A percentile compares a stretch with the other conserved stretches of the same genome.
Conservation (phyloP, 176 grass and related monocot species). For the Secale cereale region DNA sequence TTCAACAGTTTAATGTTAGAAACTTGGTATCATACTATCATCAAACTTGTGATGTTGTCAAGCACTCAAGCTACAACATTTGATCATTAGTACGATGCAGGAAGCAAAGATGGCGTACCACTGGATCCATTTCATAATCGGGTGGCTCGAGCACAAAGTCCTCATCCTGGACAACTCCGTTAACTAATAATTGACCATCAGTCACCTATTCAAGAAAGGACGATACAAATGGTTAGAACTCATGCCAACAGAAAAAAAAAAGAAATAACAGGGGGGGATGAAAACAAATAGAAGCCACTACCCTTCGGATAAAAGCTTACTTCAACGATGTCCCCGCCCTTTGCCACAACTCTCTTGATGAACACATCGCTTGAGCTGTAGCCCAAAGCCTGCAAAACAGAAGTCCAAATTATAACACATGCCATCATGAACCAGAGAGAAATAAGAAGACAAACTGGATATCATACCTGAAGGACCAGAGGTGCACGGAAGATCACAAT, state of each 20-base stretch:
- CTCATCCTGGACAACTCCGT: constrained; percentile 71
- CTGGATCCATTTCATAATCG: constrained; percentile 62
- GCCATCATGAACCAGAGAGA: neutral
- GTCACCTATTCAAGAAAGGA: constrained; percentile 42
- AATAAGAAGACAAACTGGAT: neutral
- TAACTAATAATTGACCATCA: constrained; percentile 85
- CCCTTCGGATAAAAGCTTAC: constrained; percentile 69
- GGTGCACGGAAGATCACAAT: constrained; percentile 89
- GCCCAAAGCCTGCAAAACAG: constrained; percentile 50
- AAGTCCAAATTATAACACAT: neutral
- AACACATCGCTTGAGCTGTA: constrained; percentile 90
- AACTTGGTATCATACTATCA: constrained; percentile 14
- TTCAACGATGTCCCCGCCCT: constrained; percentile 79
- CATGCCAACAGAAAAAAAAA: neutral
- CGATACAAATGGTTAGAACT: constrained; percentile 7
- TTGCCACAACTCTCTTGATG: constrained; percentile 94
- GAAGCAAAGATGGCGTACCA: constrained; percentile 46
- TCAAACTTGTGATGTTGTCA: neutral
- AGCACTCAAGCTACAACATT: neutral
- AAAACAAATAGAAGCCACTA: constrained; percentile 33
- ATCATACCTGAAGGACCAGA: constrained; percentile 58
- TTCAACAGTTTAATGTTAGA: neutral
- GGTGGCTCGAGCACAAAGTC: constrained; percentile 82
- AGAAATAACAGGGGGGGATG: neutral
- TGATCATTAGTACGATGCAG: neutral